These are phyloP conservation scores for Phycomyces blakesleeanus DNA, from an alignment of 192 early-diverging fungal genomes.

Conservation along the genomic window DNA sequence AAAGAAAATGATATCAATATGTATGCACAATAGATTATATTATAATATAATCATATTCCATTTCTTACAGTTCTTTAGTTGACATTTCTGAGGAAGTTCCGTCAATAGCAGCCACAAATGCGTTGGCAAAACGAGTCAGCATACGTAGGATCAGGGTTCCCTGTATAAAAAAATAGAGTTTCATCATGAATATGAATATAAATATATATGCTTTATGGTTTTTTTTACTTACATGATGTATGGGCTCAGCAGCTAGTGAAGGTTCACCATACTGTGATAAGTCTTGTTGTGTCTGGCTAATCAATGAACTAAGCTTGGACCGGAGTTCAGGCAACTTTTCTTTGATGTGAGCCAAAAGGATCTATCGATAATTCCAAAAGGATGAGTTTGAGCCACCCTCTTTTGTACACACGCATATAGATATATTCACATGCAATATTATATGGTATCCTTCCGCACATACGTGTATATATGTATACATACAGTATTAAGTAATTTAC, in stretches of 20 bases:
- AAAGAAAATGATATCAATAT: background rate
- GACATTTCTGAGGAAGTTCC: slow-evolving; percentile 68
- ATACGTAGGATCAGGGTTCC: slow-evolving; percentile 62
- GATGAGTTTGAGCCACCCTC: background rate
- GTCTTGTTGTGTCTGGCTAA: slow-evolving; percentile 76
- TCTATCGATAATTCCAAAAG: slow-evolving; percentile 28
- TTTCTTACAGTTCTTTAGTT: slow-evolving; percentile 62
- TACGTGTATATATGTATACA: no score
- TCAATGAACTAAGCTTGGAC: slow-evolving; percentile 68
- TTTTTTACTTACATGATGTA: slow-evolving; percentile 39
- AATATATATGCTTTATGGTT: no score
- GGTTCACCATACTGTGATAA: slow-evolving; percentile 64
- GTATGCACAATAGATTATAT: background rate
- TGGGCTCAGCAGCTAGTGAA: slow-evolving; percentile 38
- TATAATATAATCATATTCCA: no score
- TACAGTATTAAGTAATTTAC: slow-evolving; percentile 63
- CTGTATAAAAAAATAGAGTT: slow-evolving; percentile 30
- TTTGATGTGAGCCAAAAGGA: slow-evolving; percentile 76
- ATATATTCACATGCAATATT: background rate
- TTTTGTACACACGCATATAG: background rate
- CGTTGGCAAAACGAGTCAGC: slow-evolving; percentile 71
- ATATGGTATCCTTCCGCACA: no score
- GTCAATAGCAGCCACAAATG: slow-evolving; percentile 76
- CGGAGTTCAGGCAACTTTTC: slow-evolving; percentile 76
- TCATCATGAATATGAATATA: no score